Base-by-base conservation (phyloP, 2,329 filamentous ascomycete genomes). In the Ceratocystiopsis minuta region DNA sequence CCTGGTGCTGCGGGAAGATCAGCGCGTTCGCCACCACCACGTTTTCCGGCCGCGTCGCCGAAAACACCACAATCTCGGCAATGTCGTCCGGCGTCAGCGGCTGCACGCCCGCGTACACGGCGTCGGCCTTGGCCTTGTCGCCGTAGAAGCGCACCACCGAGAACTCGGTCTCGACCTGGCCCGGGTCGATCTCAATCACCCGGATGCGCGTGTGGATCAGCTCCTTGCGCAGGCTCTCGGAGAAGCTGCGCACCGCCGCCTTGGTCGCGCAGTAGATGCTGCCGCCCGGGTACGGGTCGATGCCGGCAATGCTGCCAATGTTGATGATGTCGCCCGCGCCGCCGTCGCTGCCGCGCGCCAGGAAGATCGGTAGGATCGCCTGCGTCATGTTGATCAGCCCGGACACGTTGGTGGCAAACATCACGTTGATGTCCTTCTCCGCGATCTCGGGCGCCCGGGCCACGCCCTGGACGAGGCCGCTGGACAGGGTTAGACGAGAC, bases 341-440 rank as follows among this genome's bases (percentile, higher is more conserved):
- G 45, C 81, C 79, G 43, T 88, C 70, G 55, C 62, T 73, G 36
- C 43, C 43, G 59, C 71, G 82, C 52, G 72, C 67, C 60, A 85
- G 80, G 68, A 87, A 92, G 56, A 86, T 77, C 41, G 82, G 76
- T 16, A 96, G 61, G 36, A 95, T 68, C 37, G 83, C 83, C 66
- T 98, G 90, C 1, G 90, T 96, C 80, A 96, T 84, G 66, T 88
- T 83, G 65, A 98, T 90, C 32, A 98, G 68, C 24, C 90, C 90
- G 2, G 81, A 90, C 41, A 96, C 87, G 58, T 98, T 98, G 45
- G 90, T 96, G 38, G 72, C 64, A 56, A 95, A 84, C 86, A 96
- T 95, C 57, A 78, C 55, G 52, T 80, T 69, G 52, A 95, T 80
- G 62, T 98, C 88, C 45, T 78, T 77, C 53, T 82, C 70, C 15